phyloP scores from a whole-genome alignment of 2,329 filamentous ascomycete species.

The Helotiales sp. region DNA sequence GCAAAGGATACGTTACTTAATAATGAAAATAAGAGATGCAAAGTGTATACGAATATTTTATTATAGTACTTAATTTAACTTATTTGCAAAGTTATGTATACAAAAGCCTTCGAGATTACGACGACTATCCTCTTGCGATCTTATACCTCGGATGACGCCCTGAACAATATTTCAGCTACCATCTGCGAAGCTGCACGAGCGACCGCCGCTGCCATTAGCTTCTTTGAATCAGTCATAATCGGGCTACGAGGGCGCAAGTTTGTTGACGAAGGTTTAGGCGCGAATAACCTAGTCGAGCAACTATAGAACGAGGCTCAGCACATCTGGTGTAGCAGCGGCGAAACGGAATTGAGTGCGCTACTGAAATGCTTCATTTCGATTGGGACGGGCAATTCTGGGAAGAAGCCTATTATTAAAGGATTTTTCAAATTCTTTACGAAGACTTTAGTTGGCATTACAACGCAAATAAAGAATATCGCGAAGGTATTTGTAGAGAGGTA shows the following conservation, averaged over 20 bases:
- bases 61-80: slow-evolving; percentile 3
- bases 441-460: slow-evolving; percentile 20
- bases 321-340: slow-evolving; percentile 15
- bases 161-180: slow-evolving; percentile 18
- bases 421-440: slow-evolving; percentile 20
- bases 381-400: slow-evolving; percentile 21
- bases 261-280: slow-evolving; percentile 23
- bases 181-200: slow-evolving; percentile 26
- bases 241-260: slow-evolving; percentile 15
- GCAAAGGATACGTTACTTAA: slow-evolving; percentile 2
- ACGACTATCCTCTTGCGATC: slow-evolving; percentile 19
- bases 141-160: slow-evolving; percentile 13
- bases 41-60: slow-evolving; percentile 17
- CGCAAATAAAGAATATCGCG: slow-evolving; percentile 21
- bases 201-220: slow-evolving; percentile 23
- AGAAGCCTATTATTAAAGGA: slow-evolving; percentile 14
- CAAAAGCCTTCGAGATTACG: slow-evolving; percentile 16
- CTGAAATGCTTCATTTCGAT: slow-evolving; percentile 23
- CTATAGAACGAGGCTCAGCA: slow-evolving; percentile 20
- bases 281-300: slow-evolving; percentile 24
- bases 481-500: slow-evolving; percentile 21
- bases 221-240: slow-evolving; percentile 28
- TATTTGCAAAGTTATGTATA: slow-evolving; percentile 15
- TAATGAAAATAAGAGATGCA: slow-evolving; percentile 19
- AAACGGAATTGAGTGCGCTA: slow-evolving; percentile 9